Conservation (phyloP, 495 filamentous ascomycete species). For the Penicillium bialowiezense region DNA sequence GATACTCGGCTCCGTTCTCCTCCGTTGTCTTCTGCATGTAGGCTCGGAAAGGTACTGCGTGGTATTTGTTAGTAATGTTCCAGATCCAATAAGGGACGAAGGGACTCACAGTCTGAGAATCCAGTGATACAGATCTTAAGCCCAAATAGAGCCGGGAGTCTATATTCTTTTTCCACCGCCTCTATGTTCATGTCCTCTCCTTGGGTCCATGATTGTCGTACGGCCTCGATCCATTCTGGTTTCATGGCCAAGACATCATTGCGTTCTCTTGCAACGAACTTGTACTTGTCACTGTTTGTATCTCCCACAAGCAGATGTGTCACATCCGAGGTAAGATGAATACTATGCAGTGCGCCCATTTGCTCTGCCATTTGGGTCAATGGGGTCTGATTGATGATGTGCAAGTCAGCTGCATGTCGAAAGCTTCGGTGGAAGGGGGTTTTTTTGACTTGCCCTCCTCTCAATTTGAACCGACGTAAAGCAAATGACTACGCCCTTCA, state of each 20-base stretch:
- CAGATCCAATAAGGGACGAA: not conserved
- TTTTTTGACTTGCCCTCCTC: constrained; percentile 68
- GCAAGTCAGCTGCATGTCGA: constrained; percentile 12
- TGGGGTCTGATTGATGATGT: constrained; percentile 51
- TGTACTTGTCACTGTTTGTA: constrained; percentile 86
- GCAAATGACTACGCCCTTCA: constrained; percentile 81
- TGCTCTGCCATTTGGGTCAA: constrained; percentile 66
- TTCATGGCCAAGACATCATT: constrained; percentile 78
- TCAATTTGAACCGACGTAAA: constrained; percentile 86
- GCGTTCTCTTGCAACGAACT: constrained; percentile 86
- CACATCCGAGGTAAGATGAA: constrained; percentile 92
- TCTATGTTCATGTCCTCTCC: constrained; percentile 76
- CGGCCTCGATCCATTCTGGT: constrained; percentile 78
- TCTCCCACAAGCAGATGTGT: constrained; percentile 92
- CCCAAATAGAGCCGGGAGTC: constrained; percentile 56
- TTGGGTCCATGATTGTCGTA: constrained; percentile 76
- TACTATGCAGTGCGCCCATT: constrained; percentile 82
- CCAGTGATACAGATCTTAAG: constrained; percentile 86
- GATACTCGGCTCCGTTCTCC: constrained; percentile 74
- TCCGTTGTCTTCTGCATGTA: constrained; percentile 62
- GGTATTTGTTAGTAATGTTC: constrained; percentile 9
- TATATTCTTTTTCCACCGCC: constrained; percentile 60
- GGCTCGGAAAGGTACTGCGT: constrained; percentile 61
- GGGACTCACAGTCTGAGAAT: constrained; percentile 72
- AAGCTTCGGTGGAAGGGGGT: too few species aligned